Evolutionary conservation across 1,139 yeast genomes (phyloP).

Genomic region (Lizanozyma gosingica): DNA sequence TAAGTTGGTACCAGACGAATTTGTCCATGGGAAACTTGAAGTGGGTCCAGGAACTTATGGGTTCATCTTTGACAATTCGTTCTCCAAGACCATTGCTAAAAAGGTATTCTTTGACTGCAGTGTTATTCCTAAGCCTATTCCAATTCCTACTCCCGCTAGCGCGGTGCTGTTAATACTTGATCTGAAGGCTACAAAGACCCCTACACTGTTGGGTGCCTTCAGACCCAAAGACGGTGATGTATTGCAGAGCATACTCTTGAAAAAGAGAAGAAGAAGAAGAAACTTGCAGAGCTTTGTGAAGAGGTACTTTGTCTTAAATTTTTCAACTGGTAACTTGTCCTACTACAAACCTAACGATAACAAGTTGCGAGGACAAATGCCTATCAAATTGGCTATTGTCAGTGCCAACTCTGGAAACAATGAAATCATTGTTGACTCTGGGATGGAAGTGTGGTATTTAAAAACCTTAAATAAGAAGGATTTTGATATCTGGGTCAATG

Average conservation of each 20-base stretch:
- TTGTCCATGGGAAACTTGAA: conserved; percentile 53
- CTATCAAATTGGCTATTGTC: conserved; percentile 68
- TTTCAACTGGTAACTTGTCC: conserved; percentile 72
- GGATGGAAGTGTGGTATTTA: conserved; percentile 90
- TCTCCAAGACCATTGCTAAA: conserved; percentile 78
- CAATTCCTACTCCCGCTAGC: neutral
- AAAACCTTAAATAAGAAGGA: conserved; percentile 59
- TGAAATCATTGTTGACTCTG: conserved; percentile 82
- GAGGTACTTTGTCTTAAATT: conserved; percentile 75
- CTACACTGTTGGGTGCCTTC: conserved; percentile 7
- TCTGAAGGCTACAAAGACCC: neutral
- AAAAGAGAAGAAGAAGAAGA: conserved; percentile 66
- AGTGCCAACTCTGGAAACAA: conserved; percentile 64
- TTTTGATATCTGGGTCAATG: conserved; percentile 77
- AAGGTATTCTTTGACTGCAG: conserved; percentile 63
- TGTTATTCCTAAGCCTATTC: conserved; percentile 15
- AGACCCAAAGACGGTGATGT: conserved; percentile 49
- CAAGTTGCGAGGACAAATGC: conserved; percentile 86
- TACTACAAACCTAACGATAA: conserved; percentile 66
- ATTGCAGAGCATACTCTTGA: conserved; percentile 67
- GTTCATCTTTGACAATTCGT: conserved; percentile 85
- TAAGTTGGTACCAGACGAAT: conserved; percentile 28
- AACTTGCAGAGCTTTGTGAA: conserved; percentile 77
- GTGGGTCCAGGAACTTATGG: conserved; percentile 69
- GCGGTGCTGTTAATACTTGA: neutral